phyloP scores from a whole-genome alignment of 805 yeast species.

The Candida schatavii region DNA sequence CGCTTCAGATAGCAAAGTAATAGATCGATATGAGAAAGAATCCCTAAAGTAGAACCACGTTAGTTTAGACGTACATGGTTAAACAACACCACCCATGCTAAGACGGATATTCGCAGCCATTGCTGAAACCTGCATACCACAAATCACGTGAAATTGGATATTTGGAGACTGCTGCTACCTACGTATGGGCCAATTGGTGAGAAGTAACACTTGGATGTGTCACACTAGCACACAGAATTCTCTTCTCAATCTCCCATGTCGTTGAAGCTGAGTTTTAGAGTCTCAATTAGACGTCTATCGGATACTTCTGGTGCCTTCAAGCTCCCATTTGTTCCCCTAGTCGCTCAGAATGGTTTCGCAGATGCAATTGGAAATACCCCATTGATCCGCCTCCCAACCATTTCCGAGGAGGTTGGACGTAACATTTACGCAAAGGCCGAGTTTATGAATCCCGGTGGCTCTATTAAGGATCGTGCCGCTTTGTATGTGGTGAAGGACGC shows the following conservation, averaged over 20 bases:
- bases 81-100: no score
- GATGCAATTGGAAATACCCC: constrained; percentile 96
- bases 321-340: constrained; percentile 60
- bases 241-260: neutral
- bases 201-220: neutral
- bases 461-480: constrained; percentile 90
- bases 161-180: no score
- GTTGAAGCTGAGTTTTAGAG: neutral
- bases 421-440: constrained; percentile 82
- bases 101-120: no score
- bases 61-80: no score
- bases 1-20: no score
- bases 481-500: constrained; percentile 75
- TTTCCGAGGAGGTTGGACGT: constrained; percentile 30
- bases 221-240: neutral
- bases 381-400: constrained; percentile 41
- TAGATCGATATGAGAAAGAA: no score
- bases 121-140: no score
- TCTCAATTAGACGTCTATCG: neutral
- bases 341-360: constrained; percentile 64
- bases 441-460: constrained; percentile 91
- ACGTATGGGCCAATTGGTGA: no score
- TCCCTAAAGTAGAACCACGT: no score
- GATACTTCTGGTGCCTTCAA: constrained; percentile 10
- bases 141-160: no score